Percentiles rank a stretch among this genome's conserved stretches.
These are phyloP conservation scores for Serendipita vermifera DNA, from an alignment of 768 basidiomycete genomes.

Conservation along the genomic window DNA sequence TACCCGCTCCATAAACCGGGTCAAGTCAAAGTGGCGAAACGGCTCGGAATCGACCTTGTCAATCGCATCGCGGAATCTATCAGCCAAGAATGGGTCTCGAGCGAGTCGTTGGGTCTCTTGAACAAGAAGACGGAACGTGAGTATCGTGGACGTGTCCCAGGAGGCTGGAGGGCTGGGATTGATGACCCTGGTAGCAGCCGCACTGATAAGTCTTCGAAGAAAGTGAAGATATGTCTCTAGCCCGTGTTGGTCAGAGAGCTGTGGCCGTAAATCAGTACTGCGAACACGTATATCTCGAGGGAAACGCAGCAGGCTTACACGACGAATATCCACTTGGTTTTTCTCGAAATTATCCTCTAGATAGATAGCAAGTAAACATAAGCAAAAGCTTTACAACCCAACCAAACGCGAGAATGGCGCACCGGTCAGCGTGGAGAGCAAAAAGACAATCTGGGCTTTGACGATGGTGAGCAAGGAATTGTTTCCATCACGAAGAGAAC, in stretches of 20 bases:
- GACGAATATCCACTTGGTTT: slow-evolving; percentile 87
- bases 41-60: slow-evolving; percentile 78
- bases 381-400: not conserved
- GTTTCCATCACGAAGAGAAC: slow-evolving; percentile 10
- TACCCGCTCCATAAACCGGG: slow-evolving; percentile 69
- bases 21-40: slow-evolving; percentile 71
- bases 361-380: not conserved
- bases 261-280: slow-evolving; percentile 15
- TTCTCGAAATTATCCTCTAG: slow-evolving; percentile 90
- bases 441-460: slow-evolving; percentile 95
- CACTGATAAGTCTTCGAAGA: slow-evolving; percentile 87
- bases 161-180: slow-evolving; percentile 45
- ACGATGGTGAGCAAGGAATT: slow-evolving; percentile 63
- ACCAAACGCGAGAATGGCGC: not conserved
- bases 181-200: slow-evolving; percentile 60
- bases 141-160: slow-evolving; percentile 57
- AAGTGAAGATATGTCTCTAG: slow-evolving; percentile 96
- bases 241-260: slow-evolving; percentile 96
- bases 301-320: slow-evolving; percentile 44
- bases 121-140: slow-evolving; percentile 76
- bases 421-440: slow-evolving; percentile 76
- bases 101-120: slow-evolving; percentile 83
- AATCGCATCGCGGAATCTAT: slow-evolving; percentile 80
- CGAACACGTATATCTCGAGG: slow-evolving; percentile 1
- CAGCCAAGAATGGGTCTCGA: slow-evolving; percentile 79